Base-by-base conservation (phyloP, 2,329 filamentous ascomycete species). In the Apiospora rasikravindrae region DNA sequence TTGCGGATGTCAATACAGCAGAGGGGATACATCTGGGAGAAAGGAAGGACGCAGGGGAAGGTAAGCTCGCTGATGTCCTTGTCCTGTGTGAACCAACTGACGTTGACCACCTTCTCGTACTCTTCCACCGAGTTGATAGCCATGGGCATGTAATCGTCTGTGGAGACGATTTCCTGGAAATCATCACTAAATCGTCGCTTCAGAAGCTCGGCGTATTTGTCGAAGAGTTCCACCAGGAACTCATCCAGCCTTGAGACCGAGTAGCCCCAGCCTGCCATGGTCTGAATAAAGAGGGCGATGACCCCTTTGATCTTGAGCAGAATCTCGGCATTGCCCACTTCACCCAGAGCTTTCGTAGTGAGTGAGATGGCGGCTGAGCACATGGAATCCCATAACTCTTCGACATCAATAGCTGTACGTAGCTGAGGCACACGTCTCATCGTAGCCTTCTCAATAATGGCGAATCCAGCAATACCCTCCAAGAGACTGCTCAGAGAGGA, bases 71-170 rank as follows among this genome's bases (percentile, higher is more conserved):
- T 91, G 42, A 89, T 84, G 24, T 91, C 85, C 77, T 93, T 94
- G 44, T 97, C 94, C 61, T 95, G 95, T 0, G 90, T 92, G 81
- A 98, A 98, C 96, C 96, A 99, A 83, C 93, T 97, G 73, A 98
- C 95, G 74, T 95, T 96, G 75, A 98, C 90, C 47, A 99, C 96
- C 78, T 98, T 98, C 78, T 97, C 94, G 80, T 97, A 98, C 79
- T 98, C 95, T 77, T 98, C 95, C 22, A 88, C 83, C 26, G 93
- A 95, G 78, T 95, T 94, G 81, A 98, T 97, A 1, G 94, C 94
- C 96, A 99, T 98, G 2, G 96, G 97, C 96, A 99, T 99, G 83
- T 99, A 99, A 82, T 99, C 96, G 81, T 99, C 96, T 0, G 94
- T 98, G n/a, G 94, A 91, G 22, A 92, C 90, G 77, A 92, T 92